These are phyloP conservation scores for Eucalyptus albens DNA, from an alignment of 345 rosid species.

Conservation along the genomic window DNA sequence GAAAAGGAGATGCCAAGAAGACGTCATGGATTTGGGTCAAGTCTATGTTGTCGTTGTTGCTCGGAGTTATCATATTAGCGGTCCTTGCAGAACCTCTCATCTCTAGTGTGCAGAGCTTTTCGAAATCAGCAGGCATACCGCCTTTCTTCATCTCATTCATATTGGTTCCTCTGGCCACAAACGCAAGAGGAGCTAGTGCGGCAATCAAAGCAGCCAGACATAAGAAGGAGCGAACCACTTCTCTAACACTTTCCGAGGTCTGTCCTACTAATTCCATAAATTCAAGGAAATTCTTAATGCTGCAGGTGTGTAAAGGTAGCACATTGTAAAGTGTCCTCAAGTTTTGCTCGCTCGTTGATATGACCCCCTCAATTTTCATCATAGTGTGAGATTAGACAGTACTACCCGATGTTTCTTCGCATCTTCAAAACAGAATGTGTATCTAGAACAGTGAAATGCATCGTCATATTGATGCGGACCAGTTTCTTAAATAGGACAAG, in stretches of 20 bases:
- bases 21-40: background rate
- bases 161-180: slow-evolving; percentile 17
- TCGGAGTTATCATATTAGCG: slow-evolving; percentile 5
- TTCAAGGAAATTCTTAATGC: background rate
- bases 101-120: slow-evolving; percentile 12
- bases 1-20: background rate
- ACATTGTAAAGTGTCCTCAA: background rate
- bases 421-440: background rate
- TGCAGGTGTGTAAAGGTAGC: background rate
- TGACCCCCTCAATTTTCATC: background rate
- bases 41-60: background rate
- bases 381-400: background rate
- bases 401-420: background rate
- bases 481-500: background rate
- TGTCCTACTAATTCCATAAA: background rate
- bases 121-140: slow-evolving; percentile 7
- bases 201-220: slow-evolving; percentile 4
- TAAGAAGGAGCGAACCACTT: slow-evolving; percentile 18
- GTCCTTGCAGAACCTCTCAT: slow-evolving; percentile 13
- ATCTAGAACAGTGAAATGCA: background rate
- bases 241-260: slow-evolving; percentile 27
- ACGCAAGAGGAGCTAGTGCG: slow-evolving; percentile 9
- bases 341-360: background rate
- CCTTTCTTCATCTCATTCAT: slow-evolving; percentile 17
- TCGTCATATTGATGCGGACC: background rate